Evolutionary conservation across 345 rosid species (phyloP).

Genomic region (Raphanus raphanistrum): DNA sequence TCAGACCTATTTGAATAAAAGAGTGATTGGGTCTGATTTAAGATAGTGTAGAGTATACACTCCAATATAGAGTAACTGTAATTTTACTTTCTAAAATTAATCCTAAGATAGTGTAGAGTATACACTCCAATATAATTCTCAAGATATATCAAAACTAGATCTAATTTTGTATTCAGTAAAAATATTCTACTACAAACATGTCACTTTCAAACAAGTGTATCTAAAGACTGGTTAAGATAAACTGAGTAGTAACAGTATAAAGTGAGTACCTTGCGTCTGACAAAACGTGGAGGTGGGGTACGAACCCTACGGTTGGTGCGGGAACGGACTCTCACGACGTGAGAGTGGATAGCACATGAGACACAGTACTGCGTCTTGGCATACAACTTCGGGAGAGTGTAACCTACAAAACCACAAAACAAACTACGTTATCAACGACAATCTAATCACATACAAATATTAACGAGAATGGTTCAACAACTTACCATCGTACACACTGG

Average conservation of each 20-base stretch:
- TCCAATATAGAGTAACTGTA: no score
- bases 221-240: no score
- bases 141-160: not conserved
- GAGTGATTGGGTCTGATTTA: no score
- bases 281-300: slow-evolving; percentile 81
- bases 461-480: not conserved
- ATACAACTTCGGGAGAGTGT: slow-evolving; percentile 74
- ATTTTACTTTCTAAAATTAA: no score
- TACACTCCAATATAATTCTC: not conserved
- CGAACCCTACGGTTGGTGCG: slow-evolving; percentile 72
- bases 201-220: no score
- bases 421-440: not conserved
- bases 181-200: not conserved
- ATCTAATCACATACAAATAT: not conserved
- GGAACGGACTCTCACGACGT: slow-evolving; percentile 88
- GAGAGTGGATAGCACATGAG: slow-evolving; percentile 92
- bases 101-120: no score
- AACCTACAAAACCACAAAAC: slow-evolving; percentile 39
- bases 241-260: not conserved
- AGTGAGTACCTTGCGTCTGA: slow-evolving; percentile 67
- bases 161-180: no score
- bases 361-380: slow-evolving; percentile 87
- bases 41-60: no score
- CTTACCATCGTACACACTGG: slow-evolving; percentile 77
- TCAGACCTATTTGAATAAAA: not conserved